phyloP scores from a whole-genome alignment of 495 filamentous ascomycete species.

The Aspergillus cristatus region DNA sequence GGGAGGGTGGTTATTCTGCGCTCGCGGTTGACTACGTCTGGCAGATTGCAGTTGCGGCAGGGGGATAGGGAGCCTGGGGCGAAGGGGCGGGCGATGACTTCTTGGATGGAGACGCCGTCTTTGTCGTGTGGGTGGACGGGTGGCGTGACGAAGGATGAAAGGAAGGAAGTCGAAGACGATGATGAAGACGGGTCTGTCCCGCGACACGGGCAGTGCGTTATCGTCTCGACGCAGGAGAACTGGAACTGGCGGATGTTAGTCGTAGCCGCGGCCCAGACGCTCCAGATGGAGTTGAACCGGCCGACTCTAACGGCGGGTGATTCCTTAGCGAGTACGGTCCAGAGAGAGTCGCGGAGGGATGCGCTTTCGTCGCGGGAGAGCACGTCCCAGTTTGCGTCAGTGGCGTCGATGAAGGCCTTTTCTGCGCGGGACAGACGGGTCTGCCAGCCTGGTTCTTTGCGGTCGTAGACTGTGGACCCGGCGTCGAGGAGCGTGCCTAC shows the following conservation, averaged over 20 bases:
- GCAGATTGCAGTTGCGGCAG: constrained; percentile 8
- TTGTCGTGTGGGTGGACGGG: background rate
- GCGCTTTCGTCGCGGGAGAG: constrained; percentile 8
- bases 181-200: background rate
- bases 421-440: constrained; percentile 11
- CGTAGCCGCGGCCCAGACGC: constrained; percentile 14
- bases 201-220: constrained; percentile 4
- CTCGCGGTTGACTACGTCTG: background rate
- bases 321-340: constrained; percentile 3
- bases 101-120: constrained; percentile 8
- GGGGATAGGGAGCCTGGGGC: background rate
- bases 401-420: constrained; percentile 24
- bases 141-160: background rate
- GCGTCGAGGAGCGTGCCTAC: constrained; percentile 26
- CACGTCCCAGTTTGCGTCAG: constrained; percentile 26
- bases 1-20: constrained; percentile 17
- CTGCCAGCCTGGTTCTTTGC: constrained; percentile 6
- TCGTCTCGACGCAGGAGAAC: constrained; percentile 5
- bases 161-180: no score
- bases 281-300: constrained; percentile 5
- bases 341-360: constrained; percentile 15
- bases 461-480: constrained; percentile 30
- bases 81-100: constrained; percentile 9
- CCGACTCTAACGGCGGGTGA: constrained; percentile 5
- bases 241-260: constrained; percentile 22